Percentiles rank a stretch among this genome's conserved stretches.
Conservation (phyloP, 108 stramenopile species). For the Craspedostauros australis region DNA sequence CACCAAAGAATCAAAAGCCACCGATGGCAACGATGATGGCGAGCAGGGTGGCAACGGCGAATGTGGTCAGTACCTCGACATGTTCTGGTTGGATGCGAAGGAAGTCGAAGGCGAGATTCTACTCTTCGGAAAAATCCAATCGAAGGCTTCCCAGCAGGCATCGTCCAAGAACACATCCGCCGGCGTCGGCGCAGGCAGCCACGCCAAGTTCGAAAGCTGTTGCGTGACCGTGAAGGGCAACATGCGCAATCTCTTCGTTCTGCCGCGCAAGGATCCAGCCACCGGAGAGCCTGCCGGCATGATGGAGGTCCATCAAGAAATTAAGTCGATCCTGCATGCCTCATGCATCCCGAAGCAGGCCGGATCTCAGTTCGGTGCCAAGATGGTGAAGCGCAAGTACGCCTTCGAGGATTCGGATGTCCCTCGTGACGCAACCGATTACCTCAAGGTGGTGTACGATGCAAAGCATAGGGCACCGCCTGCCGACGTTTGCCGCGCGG, state of each 20-base stretch:
- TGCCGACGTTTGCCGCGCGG: conserved; percentile 50
- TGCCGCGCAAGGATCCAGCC: conserved; percentile 66
- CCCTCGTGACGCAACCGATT: conserved; percentile 84
- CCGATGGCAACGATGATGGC: no score
- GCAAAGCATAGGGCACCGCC: conserved; percentile 79
- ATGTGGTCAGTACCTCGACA: conserved; percentile 54
- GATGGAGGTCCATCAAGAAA: conserved; percentile 79
- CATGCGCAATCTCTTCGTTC: conserved; percentile 84
- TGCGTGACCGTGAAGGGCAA: conserved; percentile 84
- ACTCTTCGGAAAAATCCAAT: conserved; percentile 95
- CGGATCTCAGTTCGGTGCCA: conserved; percentile 79
- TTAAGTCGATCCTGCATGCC: conserved; percentile 59
- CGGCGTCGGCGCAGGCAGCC: no score
- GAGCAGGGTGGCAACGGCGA: conserved; percentile 8
- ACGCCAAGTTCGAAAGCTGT: conserved; percentile 58
- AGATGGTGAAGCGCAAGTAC: conserved; percentile 86
- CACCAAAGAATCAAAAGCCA: conserved; percentile 7
- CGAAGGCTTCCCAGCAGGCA: no score
- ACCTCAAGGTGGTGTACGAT: conserved; percentile 95
- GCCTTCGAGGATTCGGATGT: conserved; percentile 92
- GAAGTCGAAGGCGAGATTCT: conserved; percentile 88
- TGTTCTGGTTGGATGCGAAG: conserved; percentile 95
- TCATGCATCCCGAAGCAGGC: conserved; percentile 68
- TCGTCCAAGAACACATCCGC: no score
- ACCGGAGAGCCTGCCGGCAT: conserved; percentile 46